Percentiles rank a stretch among this genome's conserved stretches.
phyloP scores from a whole-genome alignment of 768 basidiomycete species.

The Chiua virens region DNA sequence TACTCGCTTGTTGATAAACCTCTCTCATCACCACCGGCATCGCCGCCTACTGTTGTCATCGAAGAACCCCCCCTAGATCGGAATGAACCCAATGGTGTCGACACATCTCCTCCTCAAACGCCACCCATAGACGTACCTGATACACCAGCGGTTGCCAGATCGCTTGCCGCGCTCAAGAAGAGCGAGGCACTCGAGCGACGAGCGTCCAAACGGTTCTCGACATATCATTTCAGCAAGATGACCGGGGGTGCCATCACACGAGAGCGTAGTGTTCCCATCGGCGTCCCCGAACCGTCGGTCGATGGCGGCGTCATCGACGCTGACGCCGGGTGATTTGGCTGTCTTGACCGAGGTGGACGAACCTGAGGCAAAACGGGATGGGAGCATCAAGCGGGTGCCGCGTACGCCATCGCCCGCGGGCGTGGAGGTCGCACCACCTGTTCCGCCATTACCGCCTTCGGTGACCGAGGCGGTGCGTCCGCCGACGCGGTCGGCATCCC shows the following conservation, averaged over 20 bases:
- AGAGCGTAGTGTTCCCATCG: conserved; percentile 44
- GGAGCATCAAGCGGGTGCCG: conserved; percentile 26
- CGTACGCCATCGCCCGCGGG: conserved; percentile 37
- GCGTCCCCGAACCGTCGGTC: conserved; percentile 62
- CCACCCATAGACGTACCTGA: conserved; percentile 41
- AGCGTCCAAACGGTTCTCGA: conserved; percentile 94
- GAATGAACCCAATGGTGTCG: conserved; percentile 29
- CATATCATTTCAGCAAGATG: conserved; percentile 94
- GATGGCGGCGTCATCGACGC: conserved; percentile 57
- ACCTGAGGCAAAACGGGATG: conserved; percentile 22
- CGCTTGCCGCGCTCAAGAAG: conserved; percentile 86
- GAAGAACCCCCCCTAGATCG: conserved; percentile 27
- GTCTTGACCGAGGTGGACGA: conserved; percentile 76
- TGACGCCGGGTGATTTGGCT: conserved; percentile 71
- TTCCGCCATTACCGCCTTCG: conserved; percentile 51
- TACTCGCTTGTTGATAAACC: conserved; percentile 81
- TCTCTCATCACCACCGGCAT: conserved; percentile 37
- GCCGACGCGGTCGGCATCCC: not conserved
- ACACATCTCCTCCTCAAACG: conserved; percentile 34
- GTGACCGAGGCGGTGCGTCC: conserved; percentile 38
- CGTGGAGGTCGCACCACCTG: conserved; percentile 30
- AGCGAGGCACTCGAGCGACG: conserved; percentile 84
- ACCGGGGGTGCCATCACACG: conserved; percentile 53
- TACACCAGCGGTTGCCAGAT: conserved; percentile 68
- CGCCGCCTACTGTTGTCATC: conserved; percentile 51